phyloP scores from a whole-genome alignment of 2,329 filamentous ascomycete species.

The Penicillium sp. region DNA sequence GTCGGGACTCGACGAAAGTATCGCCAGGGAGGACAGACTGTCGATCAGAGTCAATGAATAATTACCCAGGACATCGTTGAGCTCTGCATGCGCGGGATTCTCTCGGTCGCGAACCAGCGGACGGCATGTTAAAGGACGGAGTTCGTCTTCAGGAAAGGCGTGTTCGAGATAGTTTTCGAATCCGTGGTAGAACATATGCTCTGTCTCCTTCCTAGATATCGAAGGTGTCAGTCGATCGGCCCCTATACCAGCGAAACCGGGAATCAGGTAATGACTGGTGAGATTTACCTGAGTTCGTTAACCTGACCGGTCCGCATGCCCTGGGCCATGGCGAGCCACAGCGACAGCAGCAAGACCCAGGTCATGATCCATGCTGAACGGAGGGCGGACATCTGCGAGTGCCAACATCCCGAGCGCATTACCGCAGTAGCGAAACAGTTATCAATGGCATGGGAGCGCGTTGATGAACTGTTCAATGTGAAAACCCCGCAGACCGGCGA shows the following conservation, averaged over 20 bases:
- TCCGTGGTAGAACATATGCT: constrained; percentile 88
- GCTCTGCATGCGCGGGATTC: constrained; percentile 72
- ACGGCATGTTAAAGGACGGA: constrained; percentile 74
- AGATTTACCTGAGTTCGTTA: constrained; percentile 29
- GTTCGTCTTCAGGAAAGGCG: constrained; percentile 91
- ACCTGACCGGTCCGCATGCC: constrained; percentile 32
- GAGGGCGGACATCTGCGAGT: constrained; percentile 26
- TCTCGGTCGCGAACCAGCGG: constrained; percentile 74
- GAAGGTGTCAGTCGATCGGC: not conserved
- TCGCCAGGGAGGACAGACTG: constrained; percentile 85
- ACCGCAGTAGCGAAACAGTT: no score
- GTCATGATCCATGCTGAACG: constrained; percentile 27
- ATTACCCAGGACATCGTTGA: constrained; percentile 95
- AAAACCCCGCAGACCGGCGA: no score
- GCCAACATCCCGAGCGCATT: no score
- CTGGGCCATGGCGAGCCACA: constrained; percentile 29
- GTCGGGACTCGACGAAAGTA: constrained; percentile 61
- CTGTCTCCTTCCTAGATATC: constrained; percentile 37
- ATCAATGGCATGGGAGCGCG: no score
- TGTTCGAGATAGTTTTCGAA: constrained; percentile 89
- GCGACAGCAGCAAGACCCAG: constrained; percentile 31
- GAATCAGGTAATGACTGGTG: not conserved
- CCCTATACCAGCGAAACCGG: no score
- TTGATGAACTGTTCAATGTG: no score
- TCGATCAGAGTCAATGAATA: constrained; percentile 94